phyloP scores from a whole-genome alignment of 352 stramenopile genomes.

The Thraustotheca clavata region DNA sequence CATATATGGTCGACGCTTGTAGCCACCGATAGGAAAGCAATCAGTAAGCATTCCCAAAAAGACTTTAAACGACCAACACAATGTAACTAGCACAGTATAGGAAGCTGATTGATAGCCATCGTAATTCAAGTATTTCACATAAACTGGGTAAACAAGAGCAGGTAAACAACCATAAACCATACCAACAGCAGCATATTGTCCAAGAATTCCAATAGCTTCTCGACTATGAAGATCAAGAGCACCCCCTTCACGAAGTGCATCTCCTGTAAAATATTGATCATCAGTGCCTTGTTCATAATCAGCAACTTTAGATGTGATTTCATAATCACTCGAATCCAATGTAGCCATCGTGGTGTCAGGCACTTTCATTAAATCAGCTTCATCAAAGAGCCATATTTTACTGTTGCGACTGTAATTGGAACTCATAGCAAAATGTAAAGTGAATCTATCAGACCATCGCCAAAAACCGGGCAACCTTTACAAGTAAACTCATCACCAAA shows the following conservation, averaged over 20 bases:
- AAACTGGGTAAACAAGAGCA: slow-evolving; percentile 27
- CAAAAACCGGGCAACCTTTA: no score
- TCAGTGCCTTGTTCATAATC: not conserved
- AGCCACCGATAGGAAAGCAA: slow-evolving; percentile 26
- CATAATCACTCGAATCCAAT: not conserved
- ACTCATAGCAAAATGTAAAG: not conserved
- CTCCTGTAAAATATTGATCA: slow-evolving; percentile 24
- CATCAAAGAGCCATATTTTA: slow-evolving; percentile 3
- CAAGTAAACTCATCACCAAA: no score
- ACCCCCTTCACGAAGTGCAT: slow-evolving; percentile 35
- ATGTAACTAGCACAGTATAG: slow-evolving; percentile 13
- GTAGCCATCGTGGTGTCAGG: not conserved
- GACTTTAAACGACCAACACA: slow-evolving; percentile 30
- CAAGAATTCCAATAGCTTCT: slow-evolving; percentile 29
- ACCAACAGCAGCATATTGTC: slow-evolving; percentile 39
- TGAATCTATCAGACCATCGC: no score
- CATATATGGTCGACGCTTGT: slow-evolving; percentile 21
- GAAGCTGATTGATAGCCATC: slow-evolving; percentile 19
- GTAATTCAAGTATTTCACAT: slow-evolving; percentile 27
- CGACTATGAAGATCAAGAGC: slow-evolving; percentile 25
- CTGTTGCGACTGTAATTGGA: not conserved
- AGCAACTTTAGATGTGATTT: not conserved
- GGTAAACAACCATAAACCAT: slow-evolving; percentile 28
- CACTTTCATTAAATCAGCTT: not conserved
- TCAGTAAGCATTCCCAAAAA: slow-evolving; percentile 36